A percentile compares a stretch with the other conserved stretches of the same genome.
phyloP scores from a whole-genome alignment of 2,329 filamentous ascomycete genomes.

The Penicillium griseofulvum region DNA sequence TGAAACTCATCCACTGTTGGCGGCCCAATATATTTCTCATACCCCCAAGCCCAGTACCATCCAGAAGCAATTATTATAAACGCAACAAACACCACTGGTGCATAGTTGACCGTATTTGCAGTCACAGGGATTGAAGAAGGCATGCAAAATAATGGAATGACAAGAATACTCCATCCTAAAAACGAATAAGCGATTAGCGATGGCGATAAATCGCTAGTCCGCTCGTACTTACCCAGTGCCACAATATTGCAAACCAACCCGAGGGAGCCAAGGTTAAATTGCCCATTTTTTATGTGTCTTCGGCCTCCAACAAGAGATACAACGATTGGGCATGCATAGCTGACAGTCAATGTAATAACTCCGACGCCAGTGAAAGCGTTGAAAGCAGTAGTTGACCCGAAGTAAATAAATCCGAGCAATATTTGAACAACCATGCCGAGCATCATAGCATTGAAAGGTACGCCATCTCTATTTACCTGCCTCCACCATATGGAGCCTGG shows the following conservation, averaged over 20 bases:
- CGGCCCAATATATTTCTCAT: conserved; percentile 50
- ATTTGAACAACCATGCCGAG: conserved; percentile 67
- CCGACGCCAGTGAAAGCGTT: conserved; percentile 75
- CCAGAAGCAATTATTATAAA: conserved; percentile 58
- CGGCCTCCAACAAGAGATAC: conserved; percentile 59
- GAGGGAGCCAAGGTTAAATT: conserved; percentile 55
- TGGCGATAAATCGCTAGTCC: not conserved
- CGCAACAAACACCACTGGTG: conserved; percentile 66
- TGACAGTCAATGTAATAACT: conserved; percentile 69
- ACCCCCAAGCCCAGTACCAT: conserved; percentile 69
- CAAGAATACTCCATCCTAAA: conserved; percentile 59
- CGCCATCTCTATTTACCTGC: conserved; percentile 59
- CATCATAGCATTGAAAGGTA: conserved; percentile 66
- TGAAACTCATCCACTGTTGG: conserved; percentile 10
- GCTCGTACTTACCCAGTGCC: conserved; percentile 54
- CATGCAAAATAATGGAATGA: conserved; percentile 64
- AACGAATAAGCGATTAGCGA: not conserved
- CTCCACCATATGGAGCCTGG: conserved; percentile 64
- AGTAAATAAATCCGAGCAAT: conserved; percentile 71
- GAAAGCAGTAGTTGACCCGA: conserved; percentile 71
- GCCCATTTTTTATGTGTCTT: conserved; percentile 48
- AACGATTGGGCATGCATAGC: conserved; percentile 65
- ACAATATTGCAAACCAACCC: conserved; percentile 62
- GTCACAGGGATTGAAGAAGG: conserved; percentile 58
- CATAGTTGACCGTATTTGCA: conserved; percentile 64